Evolutionary conservation across 805 yeast genomes (phyloP), one percentile per base, ranked within the genome.

Genomic region (Torulaspora maleeae): DNA sequence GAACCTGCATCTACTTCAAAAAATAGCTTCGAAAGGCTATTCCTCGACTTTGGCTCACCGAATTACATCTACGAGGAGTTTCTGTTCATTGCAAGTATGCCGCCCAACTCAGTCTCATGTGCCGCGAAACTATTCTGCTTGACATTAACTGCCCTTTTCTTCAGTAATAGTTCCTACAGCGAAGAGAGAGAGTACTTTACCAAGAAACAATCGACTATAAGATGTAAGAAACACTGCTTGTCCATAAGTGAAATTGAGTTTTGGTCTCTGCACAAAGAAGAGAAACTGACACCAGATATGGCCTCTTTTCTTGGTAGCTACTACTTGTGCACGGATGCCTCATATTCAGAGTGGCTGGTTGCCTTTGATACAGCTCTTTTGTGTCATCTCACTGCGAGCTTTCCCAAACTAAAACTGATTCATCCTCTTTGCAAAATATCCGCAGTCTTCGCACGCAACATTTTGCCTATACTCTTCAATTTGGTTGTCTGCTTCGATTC

Each of bases 401-500:
- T 54, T 4, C 52, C 52, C 8, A 43, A 49, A 15, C 27, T 49
- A 5, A 22, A 16, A 6, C 19, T 51, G 11, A 51, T 56, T 16
- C 30, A 41, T n/a, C 15, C 37, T 24, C 10, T 36, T 13, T 27
- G 44, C 24, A 25, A 22, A 27, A 36, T 38, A 15, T 48, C 49
- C 15, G 15, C 19, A 12, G 22, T 24, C 3, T 48, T 44, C 22
- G 43, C 47, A 8, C 39, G 45, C n/a, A 36, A 11, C 6, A 32
- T 37, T 13, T 24, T 56, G 8, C 48, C 54, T 2, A 34, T 41
- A 4, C 40, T 56, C 10, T 46, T 56, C 28, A 37, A 36, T 20
- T 27, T 53, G 11, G 13, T 41, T 1, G 24, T 56, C n/a, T 45
- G 45, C 28, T 37, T 45, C 29, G 54, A 53, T 36, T 47, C 49